Evolutionary conservation across 129 eudicot genomes (phyloP).

Genomic region (Flaveria bidentis): DNA sequence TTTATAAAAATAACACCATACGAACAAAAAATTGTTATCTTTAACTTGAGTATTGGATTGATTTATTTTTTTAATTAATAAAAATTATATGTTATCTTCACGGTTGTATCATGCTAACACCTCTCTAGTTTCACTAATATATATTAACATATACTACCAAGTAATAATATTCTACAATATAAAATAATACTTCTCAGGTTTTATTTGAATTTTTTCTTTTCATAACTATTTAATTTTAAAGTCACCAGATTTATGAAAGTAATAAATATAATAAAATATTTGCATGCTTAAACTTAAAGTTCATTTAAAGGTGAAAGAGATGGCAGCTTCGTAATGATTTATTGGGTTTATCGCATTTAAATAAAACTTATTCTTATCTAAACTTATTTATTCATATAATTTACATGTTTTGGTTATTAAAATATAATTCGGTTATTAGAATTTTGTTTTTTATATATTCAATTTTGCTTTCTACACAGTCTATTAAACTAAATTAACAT

Average conservation of each 20-base stretch:
- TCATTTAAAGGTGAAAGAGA: constrained; percentile 20
- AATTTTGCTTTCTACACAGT: constrained; percentile 27
- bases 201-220: too few species aligned
- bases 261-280: constrained; percentile 24
- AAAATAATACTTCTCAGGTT: background rate
- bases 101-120: too few species aligned
- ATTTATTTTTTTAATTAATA: too few species aligned
- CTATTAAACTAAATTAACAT: background rate
- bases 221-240: background rate
- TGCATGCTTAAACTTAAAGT: constrained; percentile 38
- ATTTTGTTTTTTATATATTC: constrained; percentile 13
- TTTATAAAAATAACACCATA: too few species aligned
- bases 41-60: too few species aligned
- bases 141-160: too few species aligned
- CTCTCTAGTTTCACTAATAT: too few species aligned
- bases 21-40: too few species aligned
- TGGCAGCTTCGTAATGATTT: constrained; percentile 40
- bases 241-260: constrained; percentile 24
- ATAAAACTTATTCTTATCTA: constrained; percentile 30
- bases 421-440: constrained; percentile 3
- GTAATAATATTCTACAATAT: background rate
- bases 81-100: too few species aligned
- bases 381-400: constrained; percentile 9
- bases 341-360: constrained; percentile 32
- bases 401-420: background rate